Conservation (phyloP, 108 stramenopile genomes). For the Cyclotella baltica region DNA sequence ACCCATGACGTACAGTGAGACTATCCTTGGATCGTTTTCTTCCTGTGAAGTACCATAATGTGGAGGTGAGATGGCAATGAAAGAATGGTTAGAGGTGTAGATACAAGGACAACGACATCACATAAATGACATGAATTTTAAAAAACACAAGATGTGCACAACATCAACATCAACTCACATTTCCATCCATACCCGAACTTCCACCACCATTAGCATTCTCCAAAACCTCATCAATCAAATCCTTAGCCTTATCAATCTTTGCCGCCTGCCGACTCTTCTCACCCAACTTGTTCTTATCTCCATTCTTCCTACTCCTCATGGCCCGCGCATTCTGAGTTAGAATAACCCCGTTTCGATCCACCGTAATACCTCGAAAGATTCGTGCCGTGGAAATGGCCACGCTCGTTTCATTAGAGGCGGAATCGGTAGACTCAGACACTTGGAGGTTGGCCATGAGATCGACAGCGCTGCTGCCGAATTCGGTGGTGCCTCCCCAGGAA, state of each 20-base stretch:
- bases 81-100: background rate
- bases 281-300: constrained; percentile 67
- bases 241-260: constrained; percentile 90
- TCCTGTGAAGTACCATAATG: constrained; percentile 36
- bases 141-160: constrained; percentile 8
- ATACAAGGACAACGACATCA: background rate
- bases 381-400: constrained; percentile 83
- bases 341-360: constrained; percentile 76
- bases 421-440: constrained; percentile 36
- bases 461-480: background rate
- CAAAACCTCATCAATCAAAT: constrained; percentile 83
- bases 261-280: constrained; percentile 87
- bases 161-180: constrained; percentile 24
- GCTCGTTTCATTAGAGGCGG: background rate
- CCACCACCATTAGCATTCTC: constrained; percentile 61
- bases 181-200: no score
- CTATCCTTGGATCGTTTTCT: constrained; percentile 78
- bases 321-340: constrained; percentile 79
- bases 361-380: constrained; percentile 87
- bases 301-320: constrained; percentile 65
- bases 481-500: constrained; percentile 26
- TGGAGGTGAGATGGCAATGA: background rate
- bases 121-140: no score
- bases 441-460: constrained; percentile 40
- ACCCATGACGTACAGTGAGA: constrained; percentile 78